Percentiles rank a stretch among this genome's conserved stretches.
These are phyloP conservation scores for Chytriomyces hyalinus DNA, from an alignment of 192 early-diverging fungal species.

Conservation along the genomic window DNA sequence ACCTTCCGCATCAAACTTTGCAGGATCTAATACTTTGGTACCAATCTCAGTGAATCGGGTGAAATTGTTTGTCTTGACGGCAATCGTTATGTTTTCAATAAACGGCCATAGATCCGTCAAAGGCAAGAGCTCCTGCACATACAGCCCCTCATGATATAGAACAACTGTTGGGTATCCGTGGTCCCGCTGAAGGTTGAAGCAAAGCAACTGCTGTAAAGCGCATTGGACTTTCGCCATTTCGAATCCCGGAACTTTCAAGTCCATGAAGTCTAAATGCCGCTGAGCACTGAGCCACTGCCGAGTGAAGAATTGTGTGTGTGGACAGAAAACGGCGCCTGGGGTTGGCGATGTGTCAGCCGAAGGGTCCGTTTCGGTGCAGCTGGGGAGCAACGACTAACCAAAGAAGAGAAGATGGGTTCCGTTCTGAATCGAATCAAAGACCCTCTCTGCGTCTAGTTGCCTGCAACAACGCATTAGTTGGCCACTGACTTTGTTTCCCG, in stretches of 20 bases:
- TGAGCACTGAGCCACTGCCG: conserved; percentile 13
- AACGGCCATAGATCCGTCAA: too few relatives aligned
- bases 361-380: too few relatives aligned
- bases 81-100: too few relatives aligned
- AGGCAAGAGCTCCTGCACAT: conserved; percentile 5
- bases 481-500: neutral
- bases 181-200: conserved; percentile 16
- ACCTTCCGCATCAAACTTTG: too few relatives aligned
- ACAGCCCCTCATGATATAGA: conserved; percentile 16
- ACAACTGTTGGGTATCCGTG: conserved; percentile 21
- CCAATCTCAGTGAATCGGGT: too few relatives aligned
- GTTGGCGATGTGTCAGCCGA: too few relatives aligned
- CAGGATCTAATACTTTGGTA: too few relatives aligned
- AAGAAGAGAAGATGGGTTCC: conserved; percentile 27
- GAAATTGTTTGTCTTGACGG: too few relatives aligned
- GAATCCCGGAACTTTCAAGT: neutral
- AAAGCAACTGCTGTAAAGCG: conserved; percentile 3
- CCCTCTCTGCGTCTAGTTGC: conserved; percentile 6
- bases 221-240: conserved; percentile 26
- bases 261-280: neutral
- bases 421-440: conserved; percentile 18
- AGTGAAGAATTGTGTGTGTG: conserved; percentile 12
- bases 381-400: neutral
- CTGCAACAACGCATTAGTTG: neutral
- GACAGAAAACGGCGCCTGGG: conserved; percentile 21